phyloP scores from a whole-genome alignment of 352 stramenopile genomes.

The Globisporangium ultimum region DNA sequence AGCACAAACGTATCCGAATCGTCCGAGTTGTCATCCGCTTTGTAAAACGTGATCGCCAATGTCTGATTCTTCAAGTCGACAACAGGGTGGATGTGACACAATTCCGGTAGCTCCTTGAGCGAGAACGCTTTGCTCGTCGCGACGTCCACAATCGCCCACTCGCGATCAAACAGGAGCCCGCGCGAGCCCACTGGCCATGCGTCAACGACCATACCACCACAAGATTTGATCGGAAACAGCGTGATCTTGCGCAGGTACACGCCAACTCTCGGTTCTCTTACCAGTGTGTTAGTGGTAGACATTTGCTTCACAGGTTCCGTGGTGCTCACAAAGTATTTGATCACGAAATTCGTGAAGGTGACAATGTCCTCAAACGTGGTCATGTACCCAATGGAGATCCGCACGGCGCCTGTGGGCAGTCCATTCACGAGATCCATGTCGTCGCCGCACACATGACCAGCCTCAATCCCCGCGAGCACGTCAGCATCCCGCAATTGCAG shows the following conservation, averaged over 20 bases:
- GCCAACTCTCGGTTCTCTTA: not conserved
- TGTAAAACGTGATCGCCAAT: conserved; percentile 45
- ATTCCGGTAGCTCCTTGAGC: conserved; percentile 49
- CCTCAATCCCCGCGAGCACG: conserved; percentile 46
- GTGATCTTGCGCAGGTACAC: conserved; percentile 48
- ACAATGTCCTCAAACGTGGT: conserved; percentile 63
- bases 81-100: conserved; percentile 60
- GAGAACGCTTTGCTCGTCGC: conserved; percentile 42
- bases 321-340: conserved; percentile 59
- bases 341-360: conserved; percentile 44
- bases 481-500: conserved; percentile 48
- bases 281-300: not conserved
- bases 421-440: conserved; percentile 65
- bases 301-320: conserved; percentile 7
- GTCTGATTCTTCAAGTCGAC: conserved; percentile 58
- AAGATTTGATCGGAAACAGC: conserved; percentile 81
- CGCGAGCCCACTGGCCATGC: conserved; percentile 58
- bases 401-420: conserved; percentile 62
- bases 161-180: conserved; percentile 63
- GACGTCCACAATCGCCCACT: conserved; percentile 73
- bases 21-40: not conserved
- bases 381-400: conserved; percentile 77
- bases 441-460: conserved; percentile 69
- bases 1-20: conserved; percentile 32
- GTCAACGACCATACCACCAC: conserved; percentile 47